Conservation (phyloP, 345 rosid species). For the Eucalyptus virginea region DNA sequence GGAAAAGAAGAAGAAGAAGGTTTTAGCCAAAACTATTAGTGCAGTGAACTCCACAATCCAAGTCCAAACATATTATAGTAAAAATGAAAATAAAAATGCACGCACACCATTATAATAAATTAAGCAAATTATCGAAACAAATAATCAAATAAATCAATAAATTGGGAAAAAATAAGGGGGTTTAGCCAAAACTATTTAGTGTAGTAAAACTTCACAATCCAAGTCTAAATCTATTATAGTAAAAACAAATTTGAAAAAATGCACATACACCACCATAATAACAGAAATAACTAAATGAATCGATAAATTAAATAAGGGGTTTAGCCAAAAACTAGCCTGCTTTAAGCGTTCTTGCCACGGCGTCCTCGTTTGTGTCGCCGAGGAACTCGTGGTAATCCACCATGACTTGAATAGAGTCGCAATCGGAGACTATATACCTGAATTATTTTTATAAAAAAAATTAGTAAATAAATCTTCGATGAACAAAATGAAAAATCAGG, state of each 20-base stretch:
- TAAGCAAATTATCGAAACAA: not conserved
- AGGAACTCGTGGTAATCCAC: slow-evolving; percentile 30
- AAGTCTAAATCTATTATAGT: too few relatives aligned
- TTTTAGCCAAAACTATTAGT: too few relatives aligned
- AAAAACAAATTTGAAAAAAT: too few relatives aligned
- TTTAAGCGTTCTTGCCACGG: slow-evolving; percentile 33
- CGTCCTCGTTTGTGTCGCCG: slow-evolving; percentile 36
- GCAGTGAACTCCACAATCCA: too few relatives aligned
- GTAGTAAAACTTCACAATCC: too few relatives aligned
- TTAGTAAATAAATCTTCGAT: not conserved
- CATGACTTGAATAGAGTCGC: slow-evolving; percentile 37
- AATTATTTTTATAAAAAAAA: too few relatives aligned
- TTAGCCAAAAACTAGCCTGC: slow-evolving; percentile 19
- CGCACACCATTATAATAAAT: not conserved
- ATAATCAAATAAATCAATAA: not conserved
- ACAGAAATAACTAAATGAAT: too few relatives aligned
- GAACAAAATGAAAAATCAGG: not conserved
- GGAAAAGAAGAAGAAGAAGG: accelerated
- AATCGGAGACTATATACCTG: slow-evolving; percentile 57
- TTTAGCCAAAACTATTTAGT: not conserved
- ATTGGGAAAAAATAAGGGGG: not conserved
- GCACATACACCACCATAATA: too few relatives aligned
- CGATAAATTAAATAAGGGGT: not conserved
- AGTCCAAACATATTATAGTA: too few relatives aligned
- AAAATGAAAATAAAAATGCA: not conserved